Evolutionary conservation across 164 flowering plant genomes (phyloP).

Genomic region (Amborella trichopoda): DNA sequence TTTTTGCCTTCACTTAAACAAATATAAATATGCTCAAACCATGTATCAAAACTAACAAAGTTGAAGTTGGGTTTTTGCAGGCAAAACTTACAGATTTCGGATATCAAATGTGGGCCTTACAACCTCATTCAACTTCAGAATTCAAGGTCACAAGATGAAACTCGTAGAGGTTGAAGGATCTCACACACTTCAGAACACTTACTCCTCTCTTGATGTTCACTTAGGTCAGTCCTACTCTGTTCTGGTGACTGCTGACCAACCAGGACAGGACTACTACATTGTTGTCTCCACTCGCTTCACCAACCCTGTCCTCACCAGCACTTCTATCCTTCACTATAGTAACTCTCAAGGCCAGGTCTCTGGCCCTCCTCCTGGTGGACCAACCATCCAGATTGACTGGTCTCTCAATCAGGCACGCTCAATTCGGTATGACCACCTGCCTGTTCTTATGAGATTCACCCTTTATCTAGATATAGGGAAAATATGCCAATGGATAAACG

Average conservation of each 20-base stretch:
- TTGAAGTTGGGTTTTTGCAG: conserved; percentile 20
- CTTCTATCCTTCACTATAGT: conserved; percentile 77
- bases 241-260: conserved; percentile 81
- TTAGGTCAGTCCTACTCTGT: conserved; percentile 88
- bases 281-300: conserved; percentile 87
- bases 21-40: no score
- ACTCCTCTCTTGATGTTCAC: conserved; percentile 77
- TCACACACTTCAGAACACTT: conserved; percentile 75
- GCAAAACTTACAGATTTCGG: conserved; percentile 81
- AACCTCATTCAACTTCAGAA: conserved; percentile 87
- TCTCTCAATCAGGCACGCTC: conserved; percentile 80
- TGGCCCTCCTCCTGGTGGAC: conserved; percentile 73
- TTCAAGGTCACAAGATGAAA: conserved; percentile 77
- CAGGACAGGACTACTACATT: conserved; percentile 63
- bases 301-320: conserved; percentile 52
- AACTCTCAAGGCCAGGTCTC: conserved; percentile 50
- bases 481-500: no score
- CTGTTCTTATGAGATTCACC: no score
- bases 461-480: no score
- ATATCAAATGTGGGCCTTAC: conserved; percentile 87
- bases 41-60: no score
- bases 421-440: conserved; percentile 49
- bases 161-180: conserved; percentile 94
- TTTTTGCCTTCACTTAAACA: no score
- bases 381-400: conserved; percentile 60